A percentile compares a stretch with the other conserved stretches of the same genome.
phyloP scores from a whole-genome alignment of 139 green algal species.

The Mesotaenium endlicherianum region DNA sequence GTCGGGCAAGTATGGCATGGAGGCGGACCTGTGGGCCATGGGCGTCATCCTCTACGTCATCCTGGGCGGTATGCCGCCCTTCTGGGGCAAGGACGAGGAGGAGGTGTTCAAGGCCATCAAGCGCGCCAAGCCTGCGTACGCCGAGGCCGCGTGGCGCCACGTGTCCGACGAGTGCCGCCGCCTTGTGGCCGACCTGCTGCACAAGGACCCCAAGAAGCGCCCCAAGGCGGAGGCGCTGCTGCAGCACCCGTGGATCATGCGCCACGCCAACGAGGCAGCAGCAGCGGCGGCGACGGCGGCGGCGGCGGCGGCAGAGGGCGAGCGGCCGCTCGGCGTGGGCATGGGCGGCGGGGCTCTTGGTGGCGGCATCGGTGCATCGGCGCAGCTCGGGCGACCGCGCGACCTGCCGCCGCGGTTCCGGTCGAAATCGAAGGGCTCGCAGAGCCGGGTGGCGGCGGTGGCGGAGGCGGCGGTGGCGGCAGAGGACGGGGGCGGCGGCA shows the following conservation, averaged over 20 bases:
- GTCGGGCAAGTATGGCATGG: slow-evolving; percentile 68
- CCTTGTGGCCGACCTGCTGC: slow-evolving; percentile 3
- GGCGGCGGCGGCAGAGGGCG: neutral
- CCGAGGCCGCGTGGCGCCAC: neutral
- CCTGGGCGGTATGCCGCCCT: slow-evolving; percentile 83
- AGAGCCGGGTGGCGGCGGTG: too few relatives aligned
- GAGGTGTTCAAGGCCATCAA: neutral
- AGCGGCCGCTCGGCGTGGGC: too few relatives aligned
- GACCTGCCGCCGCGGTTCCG: neutral
- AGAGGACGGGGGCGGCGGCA: too few relatives aligned
- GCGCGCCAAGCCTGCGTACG: neutral
- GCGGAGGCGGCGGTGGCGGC: too few relatives aligned
- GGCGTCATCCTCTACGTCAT: slow-evolving; percentile 97
- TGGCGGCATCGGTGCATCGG: neutral
- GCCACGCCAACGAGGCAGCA: too few relatives aligned
- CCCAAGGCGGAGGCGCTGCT: neutral
- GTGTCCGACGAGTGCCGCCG: neutral
- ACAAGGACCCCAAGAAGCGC: neutral
- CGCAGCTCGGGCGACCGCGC: neutral
- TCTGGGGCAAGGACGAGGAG: slow-evolving; percentile 59
- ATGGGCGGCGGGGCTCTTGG: too few relatives aligned
- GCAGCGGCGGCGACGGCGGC: neutral
- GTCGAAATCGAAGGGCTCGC: neutral
- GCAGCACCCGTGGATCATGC: slow-evolving; percentile 82
- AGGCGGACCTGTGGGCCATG: slow-evolving; percentile 87